Percentiles rank a stretch among this genome's conserved stretches.
Evolutionary conservation across 2,329 filamentous ascomycete species (phyloP).

Genomic region (Ophiostoma pallidulum): DNA sequence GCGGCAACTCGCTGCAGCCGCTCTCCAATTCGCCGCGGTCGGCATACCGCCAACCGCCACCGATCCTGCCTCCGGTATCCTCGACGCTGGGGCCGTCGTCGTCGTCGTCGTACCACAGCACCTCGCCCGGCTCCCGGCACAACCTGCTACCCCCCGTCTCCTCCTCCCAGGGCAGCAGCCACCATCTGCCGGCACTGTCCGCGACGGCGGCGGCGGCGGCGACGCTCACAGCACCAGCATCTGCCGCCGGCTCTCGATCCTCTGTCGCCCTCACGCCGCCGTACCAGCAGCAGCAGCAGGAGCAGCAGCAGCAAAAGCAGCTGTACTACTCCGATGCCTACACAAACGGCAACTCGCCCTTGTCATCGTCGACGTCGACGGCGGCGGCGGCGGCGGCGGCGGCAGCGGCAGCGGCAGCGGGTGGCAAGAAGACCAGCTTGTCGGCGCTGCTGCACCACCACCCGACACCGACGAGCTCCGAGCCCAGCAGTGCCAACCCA

Average conservation of each 20-base stretch:
- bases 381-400: no score
- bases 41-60: conserved; percentile 11
- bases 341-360: conserved; percentile 9
- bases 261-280: conserved; percentile 12
- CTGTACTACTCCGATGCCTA: conserved; percentile 33
- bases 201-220: not conserved
- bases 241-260: not conserved
- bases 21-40: conserved; percentile 12
- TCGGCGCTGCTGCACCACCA: conserved; percentile 43
- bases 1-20: not conserved
- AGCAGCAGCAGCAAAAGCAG: conserved; percentile 33
- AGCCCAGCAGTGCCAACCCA: conserved; percentile 28
- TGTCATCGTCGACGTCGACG: not conserved
- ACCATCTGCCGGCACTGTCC: conserved; percentile 7
- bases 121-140: conserved; percentile 8
- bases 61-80: conserved; percentile 13
- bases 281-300: conserved; percentile 28
- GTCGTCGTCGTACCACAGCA: conserved; percentile 5
- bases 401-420: conserved; percentile 7
- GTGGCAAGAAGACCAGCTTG: conserved; percentile 34
- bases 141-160: conserved; percentile 9
- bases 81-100: not conserved
- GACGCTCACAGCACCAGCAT: not conserved
- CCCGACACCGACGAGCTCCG: conserved; percentile 37
- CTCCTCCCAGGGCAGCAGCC: no score